These are phyloP conservation scores for Brassica rapa DNA, from an alignment of 345 rosid species.

Conservation along the genomic window DNA sequence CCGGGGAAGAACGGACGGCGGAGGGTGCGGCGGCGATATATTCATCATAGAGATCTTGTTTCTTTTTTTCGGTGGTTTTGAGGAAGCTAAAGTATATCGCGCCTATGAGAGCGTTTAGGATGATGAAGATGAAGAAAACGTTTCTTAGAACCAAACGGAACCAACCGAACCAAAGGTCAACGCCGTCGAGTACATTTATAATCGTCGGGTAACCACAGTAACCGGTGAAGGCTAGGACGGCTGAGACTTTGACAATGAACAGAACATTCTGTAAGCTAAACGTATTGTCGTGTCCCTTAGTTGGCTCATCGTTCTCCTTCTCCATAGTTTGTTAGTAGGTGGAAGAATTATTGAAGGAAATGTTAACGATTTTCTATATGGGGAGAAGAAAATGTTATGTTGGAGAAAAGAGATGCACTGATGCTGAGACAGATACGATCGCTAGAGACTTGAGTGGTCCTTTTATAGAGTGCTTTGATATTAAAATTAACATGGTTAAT, in stretches of 20 bases:
- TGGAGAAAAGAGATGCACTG: constrained; percentile 20
- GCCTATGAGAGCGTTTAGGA: neutral
- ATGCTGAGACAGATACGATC: constrained; percentile 20
- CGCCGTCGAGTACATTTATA: neutral
- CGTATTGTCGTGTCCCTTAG: neutral
- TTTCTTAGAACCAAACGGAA: neutral
- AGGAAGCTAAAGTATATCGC: neutral
- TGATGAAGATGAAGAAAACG: neutral
- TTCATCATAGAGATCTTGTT: neutral
- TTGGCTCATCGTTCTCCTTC: constrained; percentile 1
- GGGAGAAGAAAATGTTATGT: constrained; percentile 15
- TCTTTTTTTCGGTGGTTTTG: neutral
- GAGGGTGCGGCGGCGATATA: neutral
- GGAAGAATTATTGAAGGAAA: constrained; percentile 14
- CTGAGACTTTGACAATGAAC: neutral
- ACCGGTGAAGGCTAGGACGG: neutral
- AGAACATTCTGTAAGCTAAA: neutral
- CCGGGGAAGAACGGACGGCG: neutral
- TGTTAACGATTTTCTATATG: neutral
- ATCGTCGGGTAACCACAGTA: neutral
- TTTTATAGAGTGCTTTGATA: constrained; percentile 9
- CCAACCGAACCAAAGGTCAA: constrained; percentile 8
- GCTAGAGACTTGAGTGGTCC: constrained; percentile 18
- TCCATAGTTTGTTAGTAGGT: constrained; percentile 14
- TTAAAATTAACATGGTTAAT: neutral